Conservation (phyloP, 768 basidiomycete species). For the Boletus pseudo-olivaceus region DNA sequence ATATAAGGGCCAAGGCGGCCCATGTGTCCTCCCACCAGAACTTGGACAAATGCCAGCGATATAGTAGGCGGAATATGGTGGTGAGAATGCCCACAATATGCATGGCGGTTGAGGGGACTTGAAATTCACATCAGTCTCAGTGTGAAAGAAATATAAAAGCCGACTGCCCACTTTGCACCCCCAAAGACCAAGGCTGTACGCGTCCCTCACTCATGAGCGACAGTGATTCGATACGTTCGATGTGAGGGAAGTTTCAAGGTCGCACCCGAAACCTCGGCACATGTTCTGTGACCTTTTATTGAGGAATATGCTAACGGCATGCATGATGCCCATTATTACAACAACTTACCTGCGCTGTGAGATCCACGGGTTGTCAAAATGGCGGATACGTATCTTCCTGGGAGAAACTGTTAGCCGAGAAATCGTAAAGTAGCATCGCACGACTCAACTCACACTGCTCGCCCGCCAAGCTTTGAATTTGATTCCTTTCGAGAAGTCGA, state of each 20-base stretch:
- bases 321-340: background rate
- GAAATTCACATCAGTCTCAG: background rate
- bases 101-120: conserved; percentile 16
- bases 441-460: background rate
- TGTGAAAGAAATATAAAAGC: background rate
- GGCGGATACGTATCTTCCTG: background rate
- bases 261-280: background rate
- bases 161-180: conserved; percentile 11
- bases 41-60: conserved; percentile 18
- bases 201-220: background rate
- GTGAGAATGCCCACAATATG: conserved; percentile 19
- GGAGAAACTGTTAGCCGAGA: background rate
- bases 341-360: background rate
- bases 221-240: background rate
- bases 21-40: conserved; percentile 30
- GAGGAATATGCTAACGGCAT: conserved; percentile 3
- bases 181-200: conserved; percentile 2
- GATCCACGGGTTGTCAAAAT: background rate
- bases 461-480: background rate
- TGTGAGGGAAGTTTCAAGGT: background rate
- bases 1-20: conserved; percentile 23
- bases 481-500: too few species aligned
- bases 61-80: conserved; percentile 17
- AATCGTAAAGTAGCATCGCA: background rate
- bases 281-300: background rate